These are phyloP conservation scores for Collybia sordida DNA, from an alignment of 768 basidiomycete species.

Conservation along the genomic window DNA sequence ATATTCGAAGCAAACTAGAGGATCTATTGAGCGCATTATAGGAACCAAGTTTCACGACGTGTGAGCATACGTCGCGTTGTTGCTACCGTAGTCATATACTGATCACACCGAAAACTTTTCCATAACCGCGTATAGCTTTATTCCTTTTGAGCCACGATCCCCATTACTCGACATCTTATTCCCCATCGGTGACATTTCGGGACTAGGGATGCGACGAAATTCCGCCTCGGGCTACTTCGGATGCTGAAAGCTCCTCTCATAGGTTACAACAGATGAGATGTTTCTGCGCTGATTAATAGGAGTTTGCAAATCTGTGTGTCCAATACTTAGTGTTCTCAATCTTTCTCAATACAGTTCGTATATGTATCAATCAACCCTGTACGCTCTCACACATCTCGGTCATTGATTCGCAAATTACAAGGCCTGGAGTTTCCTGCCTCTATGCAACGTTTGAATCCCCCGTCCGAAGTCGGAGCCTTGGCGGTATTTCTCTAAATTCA, in stretches of 20 bases:
- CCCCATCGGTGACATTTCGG: background rate
- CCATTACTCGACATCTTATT: background rate
- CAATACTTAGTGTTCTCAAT: background rate
- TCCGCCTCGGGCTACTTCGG: background rate
- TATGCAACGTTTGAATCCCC: too few relatives aligned
- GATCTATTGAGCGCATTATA: conserved; percentile 35
- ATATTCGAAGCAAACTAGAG: conserved; percentile 52
- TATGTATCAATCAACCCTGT: too few relatives aligned
- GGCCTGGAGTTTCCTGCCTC: too few relatives aligned
- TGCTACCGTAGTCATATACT: too few relatives aligned
- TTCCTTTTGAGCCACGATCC: background rate
- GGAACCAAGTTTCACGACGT: conserved; percentile 20
- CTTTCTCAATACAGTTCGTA: background rate
- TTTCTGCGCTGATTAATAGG: too few relatives aligned
- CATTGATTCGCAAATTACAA: too few relatives aligned
- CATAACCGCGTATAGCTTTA: background rate
- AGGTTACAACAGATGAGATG: too few relatives aligned
- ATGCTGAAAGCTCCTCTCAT: too few relatives aligned
- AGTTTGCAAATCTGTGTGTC: background rate
- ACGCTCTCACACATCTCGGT: too few relatives aligned
- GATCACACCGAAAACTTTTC: background rate
- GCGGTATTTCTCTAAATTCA: too few relatives aligned
- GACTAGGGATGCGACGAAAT: background rate
- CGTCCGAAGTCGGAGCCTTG: background rate
- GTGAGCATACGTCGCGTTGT: background rate